phyloP scores from a whole-genome alignment of 352 stramenopile genomes.

The Globisporangium ultimum region DNA sequence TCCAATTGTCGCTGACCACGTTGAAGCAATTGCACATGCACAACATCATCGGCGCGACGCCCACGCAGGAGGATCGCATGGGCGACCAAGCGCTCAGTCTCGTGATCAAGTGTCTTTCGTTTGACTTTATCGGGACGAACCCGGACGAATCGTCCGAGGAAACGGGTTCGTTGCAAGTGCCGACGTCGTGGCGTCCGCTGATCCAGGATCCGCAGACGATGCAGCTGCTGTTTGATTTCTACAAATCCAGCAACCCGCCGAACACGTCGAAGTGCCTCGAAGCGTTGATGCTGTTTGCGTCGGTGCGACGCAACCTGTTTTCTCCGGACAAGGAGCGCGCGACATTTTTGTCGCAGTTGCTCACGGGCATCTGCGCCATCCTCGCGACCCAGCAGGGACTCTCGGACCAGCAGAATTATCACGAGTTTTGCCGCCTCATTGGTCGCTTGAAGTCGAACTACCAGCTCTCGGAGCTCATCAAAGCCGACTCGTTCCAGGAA shows the following conservation, averaged over 20 bases:
- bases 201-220: conserved; percentile 94
- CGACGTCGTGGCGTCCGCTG: conserved; percentile 93
- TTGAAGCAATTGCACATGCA: conserved; percentile 94
- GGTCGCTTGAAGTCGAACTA: conserved; percentile 98
- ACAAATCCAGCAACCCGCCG: conserved; percentile 91
- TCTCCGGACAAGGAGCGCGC: conserved; percentile 94
- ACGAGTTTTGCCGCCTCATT: conserved; percentile 98
- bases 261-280: conserved; percentile 95
- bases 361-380: conserved; percentile 93
- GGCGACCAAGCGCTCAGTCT: conserved; percentile 92
- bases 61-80: conserved; percentile 90
- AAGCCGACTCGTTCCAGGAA: conserved; percentile 95
- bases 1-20: conserved; percentile 95
- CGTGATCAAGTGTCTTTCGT: conserved; percentile 94
- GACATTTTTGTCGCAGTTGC: conserved; percentile 91
- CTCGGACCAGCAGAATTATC: conserved; percentile 98
- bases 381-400: conserved; percentile 94
- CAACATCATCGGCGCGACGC: conserved; percentile 76
- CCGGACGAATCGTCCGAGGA: conserved; percentile 97
- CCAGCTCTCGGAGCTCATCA: conserved; percentile 97
- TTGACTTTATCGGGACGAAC: conserved; percentile 99
- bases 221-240: conserved; percentile 96
- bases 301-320: conserved; percentile 96
- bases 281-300: conserved; percentile 94
- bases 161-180: conserved; percentile 96